These are phyloP conservation scores for Mimosa pudica DNA, from an alignment of 306 rosid species.

Conservation along the genomic window DNA sequence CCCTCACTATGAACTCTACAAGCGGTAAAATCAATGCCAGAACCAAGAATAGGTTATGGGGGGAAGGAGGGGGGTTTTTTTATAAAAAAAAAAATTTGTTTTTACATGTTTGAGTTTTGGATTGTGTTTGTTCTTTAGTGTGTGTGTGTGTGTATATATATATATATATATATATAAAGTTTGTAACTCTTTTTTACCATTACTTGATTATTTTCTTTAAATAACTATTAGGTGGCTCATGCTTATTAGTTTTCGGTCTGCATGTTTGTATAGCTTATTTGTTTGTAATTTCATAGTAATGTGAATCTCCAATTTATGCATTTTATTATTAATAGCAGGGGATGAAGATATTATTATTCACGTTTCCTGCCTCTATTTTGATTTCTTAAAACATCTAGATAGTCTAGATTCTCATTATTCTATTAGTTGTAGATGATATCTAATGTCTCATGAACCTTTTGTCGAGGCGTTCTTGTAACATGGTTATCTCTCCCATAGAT, in stretches of 20 bases:
- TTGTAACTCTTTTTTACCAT: background rate
- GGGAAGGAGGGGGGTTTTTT: background rate
- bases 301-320: background rate
- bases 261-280: background rate
- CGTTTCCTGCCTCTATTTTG: background rate
- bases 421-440: background rate
- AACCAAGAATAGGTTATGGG: background rate
- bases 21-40: background rate
- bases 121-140: background rate
- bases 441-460: background rate
- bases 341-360: background rate
- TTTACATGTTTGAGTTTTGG: background rate
- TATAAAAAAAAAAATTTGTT: background rate
- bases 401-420: no score
- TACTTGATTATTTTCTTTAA: background rate
- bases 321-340: background rate
- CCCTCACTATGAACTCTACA: slow-evolving; percentile 16
- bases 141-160: background rate
- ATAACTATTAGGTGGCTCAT: background rate
- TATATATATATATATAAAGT: background rate
- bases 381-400: background rate
- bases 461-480: background rate
- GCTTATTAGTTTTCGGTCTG: background rate
- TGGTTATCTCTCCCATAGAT: background rate
- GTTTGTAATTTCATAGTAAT: background rate